These are phyloP conservation scores for Hortiboletus flavorubellus DNA, from an alignment of 768 basidiomycete genomes.

Conservation along the genomic window DNA sequence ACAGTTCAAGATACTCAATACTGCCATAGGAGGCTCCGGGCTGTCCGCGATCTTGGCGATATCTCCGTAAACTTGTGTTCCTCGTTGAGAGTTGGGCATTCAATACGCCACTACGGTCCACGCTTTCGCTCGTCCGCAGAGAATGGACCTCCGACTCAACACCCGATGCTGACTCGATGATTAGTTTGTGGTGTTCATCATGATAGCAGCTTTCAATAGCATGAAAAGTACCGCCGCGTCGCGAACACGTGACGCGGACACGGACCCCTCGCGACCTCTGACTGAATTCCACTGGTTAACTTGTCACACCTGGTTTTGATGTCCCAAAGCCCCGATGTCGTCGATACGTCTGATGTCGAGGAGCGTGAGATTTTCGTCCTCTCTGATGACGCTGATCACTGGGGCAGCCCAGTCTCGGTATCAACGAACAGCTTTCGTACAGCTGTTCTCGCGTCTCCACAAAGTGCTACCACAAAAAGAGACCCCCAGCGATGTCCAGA, in stretches of 20 bases:
- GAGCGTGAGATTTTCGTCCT: slow-evolving; percentile 46
- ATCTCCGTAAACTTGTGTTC: too few relatives aligned
- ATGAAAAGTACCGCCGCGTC: not conserved
- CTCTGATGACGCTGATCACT: slow-evolving; percentile 10
- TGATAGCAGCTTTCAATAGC: too few relatives aligned
- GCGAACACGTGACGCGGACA: slow-evolving; percentile 20
- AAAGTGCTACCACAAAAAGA: not conserved
- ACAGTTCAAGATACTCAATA: too few relatives aligned
- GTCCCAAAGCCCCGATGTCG: slow-evolving; percentile 36
- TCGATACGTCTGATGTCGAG: slow-evolving; percentile 64
- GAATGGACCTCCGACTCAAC: too few relatives aligned
- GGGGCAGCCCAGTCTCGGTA: not conserved
- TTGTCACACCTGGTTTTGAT: slow-evolving; percentile 1
- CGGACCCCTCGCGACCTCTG: not conserved
- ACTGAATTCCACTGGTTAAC: not conserved
- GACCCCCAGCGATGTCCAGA: not conserved
- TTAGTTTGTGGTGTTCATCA: too few relatives aligned
- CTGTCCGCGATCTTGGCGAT: too few relatives aligned
- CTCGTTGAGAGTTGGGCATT: too few relatives aligned
- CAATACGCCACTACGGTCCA: too few relatives aligned
- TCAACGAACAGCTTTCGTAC: not conserved
- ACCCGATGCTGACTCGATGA: too few relatives aligned
- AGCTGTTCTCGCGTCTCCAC: not conserved
- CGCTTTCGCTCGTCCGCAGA: too few relatives aligned
- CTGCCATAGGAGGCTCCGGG: too few relatives aligned